Conservation (phyloP, 2,329 filamentous ascomycete species). For the Neospermospora avenae region DNA sequence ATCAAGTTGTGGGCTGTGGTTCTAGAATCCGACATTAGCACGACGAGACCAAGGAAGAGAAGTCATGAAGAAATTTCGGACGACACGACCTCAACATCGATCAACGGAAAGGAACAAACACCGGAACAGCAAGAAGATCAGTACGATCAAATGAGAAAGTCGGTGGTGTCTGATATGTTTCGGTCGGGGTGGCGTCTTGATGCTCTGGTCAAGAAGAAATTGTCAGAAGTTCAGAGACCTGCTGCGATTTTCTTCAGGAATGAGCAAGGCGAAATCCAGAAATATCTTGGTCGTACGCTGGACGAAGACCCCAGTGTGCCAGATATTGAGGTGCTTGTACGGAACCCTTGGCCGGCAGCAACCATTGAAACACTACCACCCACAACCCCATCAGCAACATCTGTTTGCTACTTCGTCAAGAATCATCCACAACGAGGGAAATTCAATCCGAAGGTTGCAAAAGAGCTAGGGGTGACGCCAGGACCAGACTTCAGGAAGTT, state of each 20-base stretch:
- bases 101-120: constrained; percentile 29
- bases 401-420: constrained; percentile 84
- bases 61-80: constrained; percentile 47
- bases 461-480: constrained; percentile 58
- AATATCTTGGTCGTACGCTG: constrained; percentile 67
- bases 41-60: constrained; percentile 43
- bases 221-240: constrained; percentile 65
- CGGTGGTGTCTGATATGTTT: constrained; percentile 74
- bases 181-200: constrained; percentile 73
- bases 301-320: constrained; percentile 48
- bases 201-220: constrained; percentile 60
- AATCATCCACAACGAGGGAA: constrained; percentile 74
- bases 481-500: constrained; percentile 59
- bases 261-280: constrained; percentile 59
- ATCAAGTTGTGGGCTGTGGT: constrained; percentile 85
- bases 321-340: constrained; percentile 68
- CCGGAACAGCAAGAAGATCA: constrained; percentile 38
- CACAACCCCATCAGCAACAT: constrained; percentile 61
- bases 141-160: constrained; percentile 51
- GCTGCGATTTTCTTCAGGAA: constrained; percentile 68
- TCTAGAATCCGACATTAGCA: constrained; percentile 38
- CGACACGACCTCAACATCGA: not conserved
- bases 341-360: constrained; percentile 76
- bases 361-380: constrained; percentile 62
- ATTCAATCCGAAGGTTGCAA: constrained; percentile 67